Base-by-base conservation (phyloP, 2,329 filamentous ascomycete species). In the Penicillium rolfsii region DNA sequence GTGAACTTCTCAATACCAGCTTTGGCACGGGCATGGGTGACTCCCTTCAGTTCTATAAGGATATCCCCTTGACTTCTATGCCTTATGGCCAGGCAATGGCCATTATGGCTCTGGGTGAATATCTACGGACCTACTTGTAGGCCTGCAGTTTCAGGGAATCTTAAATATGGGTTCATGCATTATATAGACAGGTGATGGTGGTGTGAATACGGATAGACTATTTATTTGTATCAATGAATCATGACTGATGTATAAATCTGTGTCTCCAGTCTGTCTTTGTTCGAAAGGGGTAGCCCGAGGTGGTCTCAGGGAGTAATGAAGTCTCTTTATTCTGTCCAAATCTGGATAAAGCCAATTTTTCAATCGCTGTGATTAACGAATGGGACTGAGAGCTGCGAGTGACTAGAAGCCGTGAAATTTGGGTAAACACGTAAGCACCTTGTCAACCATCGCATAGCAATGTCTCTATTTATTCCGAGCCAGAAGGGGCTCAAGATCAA, bases 81-180 rank as follows among this genome's bases (percentile, higher is more conserved):
- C 91, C 90, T 6, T 93, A 93, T 69, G 91, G 91, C 0, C 91
- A 93, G 74, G 89, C 90, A 0, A 93, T 93, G 90, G 90, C 89
- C 0, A 91, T 93, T 64, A 92, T 93, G 87, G 87, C 89, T 0
- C 74, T 93, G 64, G 89, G 89, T 0, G 91, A 94, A 76, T 90
- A 89, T 67, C 72, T 91, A 74, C 82, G 89, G 52, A 83, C 82
- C 35, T 89, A 84, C 62, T 77, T 84, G 40, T 84, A 58, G 53
- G 52, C 8, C 5, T 2, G 19, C 19, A 22, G 9, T 19, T 9
- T 28, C 19, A 36, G 1, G 26, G 3, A 16, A 2, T 33, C n/a
- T n/a, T n/a, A 43, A 26, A 36, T 56, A 40, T 6, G n/a, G 35
- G 46, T 33, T 52, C 46, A 48, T 35, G 22, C 41, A 57, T 57